Percentiles rank a stretch among this genome's conserved stretches.
Evolutionary conservation across 805 yeast species (phyloP).

Genomic region (Metschnikowia cubensis): DNA sequence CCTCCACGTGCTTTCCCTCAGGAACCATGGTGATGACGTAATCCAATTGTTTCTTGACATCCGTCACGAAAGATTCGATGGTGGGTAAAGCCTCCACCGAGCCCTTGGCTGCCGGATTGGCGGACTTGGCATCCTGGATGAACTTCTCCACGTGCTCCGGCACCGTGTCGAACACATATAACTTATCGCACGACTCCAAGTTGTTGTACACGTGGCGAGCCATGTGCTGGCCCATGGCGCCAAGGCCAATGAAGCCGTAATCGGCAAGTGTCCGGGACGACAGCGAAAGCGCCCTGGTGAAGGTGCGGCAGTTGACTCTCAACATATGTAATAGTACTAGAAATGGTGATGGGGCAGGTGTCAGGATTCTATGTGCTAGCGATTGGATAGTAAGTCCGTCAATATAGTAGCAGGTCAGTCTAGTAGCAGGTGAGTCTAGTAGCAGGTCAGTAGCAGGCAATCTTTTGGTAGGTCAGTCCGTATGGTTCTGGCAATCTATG

Average conservation of each 20-base stretch:
- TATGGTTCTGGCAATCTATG: no score
- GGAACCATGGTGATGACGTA: constrained; percentile 52
- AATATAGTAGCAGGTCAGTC: no score
- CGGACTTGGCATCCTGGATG: constrained; percentile 20
- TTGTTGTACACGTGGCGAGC: constrained; percentile 45
- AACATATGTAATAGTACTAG: no score
- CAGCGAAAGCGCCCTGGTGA: constrained; percentile 7
- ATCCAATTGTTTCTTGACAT: constrained; percentile 34
- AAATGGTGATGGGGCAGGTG: no score
- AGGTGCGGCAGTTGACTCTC: background rate
- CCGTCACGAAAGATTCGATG: constrained; percentile 25
- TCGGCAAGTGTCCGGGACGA: constrained; percentile 10
- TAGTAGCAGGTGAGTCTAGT: no score
- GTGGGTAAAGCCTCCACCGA: constrained; percentile 19
- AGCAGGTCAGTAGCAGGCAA: no score
- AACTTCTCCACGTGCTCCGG: constrained; percentile 25
- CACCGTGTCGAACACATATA: constrained; percentile 43
- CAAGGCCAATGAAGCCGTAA: constrained; percentile 55
- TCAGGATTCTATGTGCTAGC: background rate
- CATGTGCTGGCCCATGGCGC: constrained; percentile 56
- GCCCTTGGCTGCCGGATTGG: constrained; percentile 22
- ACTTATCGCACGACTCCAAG: constrained; percentile 33
- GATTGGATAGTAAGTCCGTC: no score
- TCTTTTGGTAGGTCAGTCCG: no score
- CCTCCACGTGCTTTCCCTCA: constrained; percentile 47